Conservation (phyloP, 352 stramenopile species). For the Pythium guiyangense region DNA sequence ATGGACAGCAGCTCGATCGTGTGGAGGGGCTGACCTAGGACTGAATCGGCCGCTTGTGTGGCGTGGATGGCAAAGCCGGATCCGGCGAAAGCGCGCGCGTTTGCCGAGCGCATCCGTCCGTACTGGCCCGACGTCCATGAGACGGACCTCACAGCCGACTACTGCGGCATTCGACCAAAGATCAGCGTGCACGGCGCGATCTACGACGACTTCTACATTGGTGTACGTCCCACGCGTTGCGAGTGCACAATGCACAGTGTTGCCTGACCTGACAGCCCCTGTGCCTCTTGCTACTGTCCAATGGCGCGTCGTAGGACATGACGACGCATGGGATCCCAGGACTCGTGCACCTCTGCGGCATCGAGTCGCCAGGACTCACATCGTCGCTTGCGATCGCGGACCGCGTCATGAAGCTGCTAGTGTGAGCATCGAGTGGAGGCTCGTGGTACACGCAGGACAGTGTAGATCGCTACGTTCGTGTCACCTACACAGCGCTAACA, state of each 20-base stretch:
- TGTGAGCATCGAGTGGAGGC: too few relatives aligned
- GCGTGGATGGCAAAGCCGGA: too few relatives aligned
- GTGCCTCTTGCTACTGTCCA: conserved; percentile 3
- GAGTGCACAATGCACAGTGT: too few relatives aligned
- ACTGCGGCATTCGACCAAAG: conserved; percentile 96
- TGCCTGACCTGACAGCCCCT: neutral
- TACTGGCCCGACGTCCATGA: conserved; percentile 91
- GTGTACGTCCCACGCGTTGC: too few relatives aligned
- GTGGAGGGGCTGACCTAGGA: too few relatives aligned
- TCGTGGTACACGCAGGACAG: too few relatives aligned
- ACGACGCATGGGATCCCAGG: conserved; percentile 72
- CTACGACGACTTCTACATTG: conserved; percentile 91
- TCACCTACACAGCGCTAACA: too few relatives aligned
- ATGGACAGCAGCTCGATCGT: neutral
- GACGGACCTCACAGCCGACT: conserved; percentile 87
- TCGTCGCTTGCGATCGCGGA: conserved; percentile 85
- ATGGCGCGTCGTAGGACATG: conserved; percentile 30
- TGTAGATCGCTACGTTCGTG: too few relatives aligned
- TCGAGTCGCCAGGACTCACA: conserved; percentile 95
- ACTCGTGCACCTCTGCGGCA: conserved; percentile 92
- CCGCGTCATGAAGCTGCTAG: too few relatives aligned
- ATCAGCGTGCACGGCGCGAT: conserved; percentile 60
- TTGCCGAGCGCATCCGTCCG: conserved; percentile 71
- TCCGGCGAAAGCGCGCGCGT: conserved; percentile 44
- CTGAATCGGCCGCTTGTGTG: too few relatives aligned